Base-by-base conservation (phyloP, 805 yeast species). In the Vanderwaltozyma tropicalis region DNA sequence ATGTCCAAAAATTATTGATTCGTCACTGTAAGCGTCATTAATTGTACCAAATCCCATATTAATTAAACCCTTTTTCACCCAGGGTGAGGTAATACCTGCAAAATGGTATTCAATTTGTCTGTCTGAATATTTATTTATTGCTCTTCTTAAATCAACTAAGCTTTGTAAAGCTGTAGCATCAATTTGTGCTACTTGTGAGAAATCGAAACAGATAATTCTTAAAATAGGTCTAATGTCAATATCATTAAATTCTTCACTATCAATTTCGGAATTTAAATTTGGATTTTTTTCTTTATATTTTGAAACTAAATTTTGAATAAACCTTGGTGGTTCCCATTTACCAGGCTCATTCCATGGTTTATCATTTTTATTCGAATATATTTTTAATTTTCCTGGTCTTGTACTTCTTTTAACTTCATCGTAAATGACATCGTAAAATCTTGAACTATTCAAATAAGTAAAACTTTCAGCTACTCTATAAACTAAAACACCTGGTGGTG, bases 301-400 rank as follows among this genome's bases (percentile, higher is more conserved):
- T 4, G 9, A 14, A 9, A 26, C 8, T 21, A 48, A 31, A 15
- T 46, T 46, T 26, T 42, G 44, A 6, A 50, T 19, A 16, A 57
- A 53, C 2, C 43, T 43, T 25, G 67, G 63, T 25, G 76, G 83
- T 32, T 52, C 48, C 58, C 56, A 58, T 33, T 53, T 50, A 45
- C 94, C 94, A 14, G 87, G 87, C 52, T 87, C 89, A 55, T 87
- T 87, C 95, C 96, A 88, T 15, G 95, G 88, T 45, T 87, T 72
- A 40, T 80, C 79, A 41, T 66, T 47, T 48, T 66, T 53, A 40
- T 49, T 58, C 35, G 54, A 44, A n/a, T 47, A 51, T 6, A 44
- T 47, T 8, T 56, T 45, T n/a, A 64, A 46, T 37, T 69, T 67
- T 21, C 87, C 87, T 37, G 81, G 72, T 48, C 71, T 71, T 1